These are phyloP conservation scores for Begonia masoniana DNA, from an alignment of 306 rosid genomes.

Conservation along the genomic window DNA sequence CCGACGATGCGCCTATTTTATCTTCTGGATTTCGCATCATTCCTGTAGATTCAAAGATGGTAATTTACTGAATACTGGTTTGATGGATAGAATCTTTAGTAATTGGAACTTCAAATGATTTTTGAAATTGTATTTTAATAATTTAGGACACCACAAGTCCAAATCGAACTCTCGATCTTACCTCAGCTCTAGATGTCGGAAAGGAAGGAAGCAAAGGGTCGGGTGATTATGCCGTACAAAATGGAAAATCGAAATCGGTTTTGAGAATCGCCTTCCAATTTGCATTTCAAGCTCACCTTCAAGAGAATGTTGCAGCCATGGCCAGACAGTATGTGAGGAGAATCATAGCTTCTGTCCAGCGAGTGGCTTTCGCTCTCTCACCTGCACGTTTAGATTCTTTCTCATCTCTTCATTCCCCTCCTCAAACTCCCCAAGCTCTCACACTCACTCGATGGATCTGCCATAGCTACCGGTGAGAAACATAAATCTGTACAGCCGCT, in stretches of 20 bases:
- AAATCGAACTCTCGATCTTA: constrained; percentile 90
- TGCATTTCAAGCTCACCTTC: constrained; percentile 77
- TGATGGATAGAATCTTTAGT: no score
- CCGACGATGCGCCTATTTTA: constrained; percentile 80
- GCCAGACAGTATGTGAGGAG: constrained; percentile 80
- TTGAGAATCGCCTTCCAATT: constrained; percentile 95
- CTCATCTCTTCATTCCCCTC: constrained; percentile 39
- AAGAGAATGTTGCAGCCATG: constrained; percentile 66
- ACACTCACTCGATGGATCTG: constrained; percentile 74
- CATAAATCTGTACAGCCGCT: no score
- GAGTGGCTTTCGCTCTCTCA: constrained; percentile 84
- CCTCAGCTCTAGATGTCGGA: constrained; percentile 82
- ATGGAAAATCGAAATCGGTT: constrained; percentile 67
- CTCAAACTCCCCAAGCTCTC: constrained; percentile 80
- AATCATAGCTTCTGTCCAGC: constrained; percentile 78
- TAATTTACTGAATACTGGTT: constrained; percentile 1
- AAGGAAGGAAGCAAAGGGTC: constrained; percentile 39
- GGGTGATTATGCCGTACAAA: constrained; percentile 40
- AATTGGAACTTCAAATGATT: neutral
- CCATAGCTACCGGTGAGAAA: constrained; percentile 27
- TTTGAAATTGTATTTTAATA: neutral
- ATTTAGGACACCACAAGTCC: constrained; percentile 57
- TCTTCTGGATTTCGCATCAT: constrained; percentile 97
- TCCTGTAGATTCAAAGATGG: constrained; percentile 84
- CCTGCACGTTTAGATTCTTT: constrained; percentile 56